phyloP scores from a whole-genome alignment of 805 yeast genomes.

The Candida yuanshanica region DNA sequence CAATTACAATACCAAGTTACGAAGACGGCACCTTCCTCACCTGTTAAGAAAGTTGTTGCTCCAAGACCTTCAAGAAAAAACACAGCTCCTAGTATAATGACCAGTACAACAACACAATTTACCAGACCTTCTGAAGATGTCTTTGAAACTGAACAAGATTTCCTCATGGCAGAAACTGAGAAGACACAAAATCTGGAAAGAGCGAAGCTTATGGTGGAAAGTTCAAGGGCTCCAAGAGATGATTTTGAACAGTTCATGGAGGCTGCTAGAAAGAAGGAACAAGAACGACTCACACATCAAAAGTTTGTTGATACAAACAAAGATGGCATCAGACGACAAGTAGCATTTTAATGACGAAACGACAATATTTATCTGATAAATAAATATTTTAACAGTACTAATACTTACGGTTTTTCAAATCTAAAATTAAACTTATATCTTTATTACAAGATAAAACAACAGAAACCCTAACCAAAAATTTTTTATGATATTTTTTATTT shows the following conservation, averaged over 20 bases:
- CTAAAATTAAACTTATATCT: neutral
- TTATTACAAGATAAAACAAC: neutral
- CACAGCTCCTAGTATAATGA: constrained; percentile 8
- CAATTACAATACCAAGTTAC: constrained; percentile 16
- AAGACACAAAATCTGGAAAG: constrained; percentile 14
- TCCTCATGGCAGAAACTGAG: constrained; percentile 16
- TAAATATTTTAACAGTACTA: too few relatives aligned
- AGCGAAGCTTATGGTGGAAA: constrained; percentile 6
- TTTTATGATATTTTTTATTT: constrained; percentile 11
- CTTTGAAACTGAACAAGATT: constrained; percentile 6
- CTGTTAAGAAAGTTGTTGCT: neutral
- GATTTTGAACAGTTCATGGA: constrained; percentile 19
- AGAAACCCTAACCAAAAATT: constrained; percentile 7
- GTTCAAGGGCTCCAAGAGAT: constrained; percentile 8
- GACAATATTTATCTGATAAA: neutral
- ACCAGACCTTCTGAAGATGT: neutral
- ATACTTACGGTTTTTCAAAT: too few relatives aligned
- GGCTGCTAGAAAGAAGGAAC: constrained; percentile 15
- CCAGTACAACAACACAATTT: neutral
- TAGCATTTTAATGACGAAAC: neutral
- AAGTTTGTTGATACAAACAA: constrained; percentile 16
- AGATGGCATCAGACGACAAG: neutral
- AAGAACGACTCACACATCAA: constrained; percentile 10
- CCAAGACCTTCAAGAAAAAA: constrained; percentile 1
- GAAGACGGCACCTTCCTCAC: constrained; percentile 7